Percentiles rank a stretch among this genome's conserved stretches.
Conservation (phyloP, 2,329 filamentous ascomycete species). For the Beauveria sp. region DNA sequence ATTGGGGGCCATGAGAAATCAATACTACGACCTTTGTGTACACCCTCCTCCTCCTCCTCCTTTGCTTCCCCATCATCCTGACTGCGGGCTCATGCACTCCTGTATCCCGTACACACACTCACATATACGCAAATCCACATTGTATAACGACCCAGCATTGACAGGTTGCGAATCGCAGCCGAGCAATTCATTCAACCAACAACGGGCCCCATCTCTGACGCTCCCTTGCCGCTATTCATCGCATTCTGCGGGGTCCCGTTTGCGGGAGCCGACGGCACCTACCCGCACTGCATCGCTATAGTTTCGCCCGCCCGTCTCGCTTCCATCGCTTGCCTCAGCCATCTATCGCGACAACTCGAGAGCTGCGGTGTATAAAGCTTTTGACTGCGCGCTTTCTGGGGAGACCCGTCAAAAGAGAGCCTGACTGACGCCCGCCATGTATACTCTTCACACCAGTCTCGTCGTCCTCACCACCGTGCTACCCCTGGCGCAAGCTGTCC, state of each 20-base stretch:
- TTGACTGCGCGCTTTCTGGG: neutral
- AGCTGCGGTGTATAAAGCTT: neutral
- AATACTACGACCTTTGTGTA: neutral
- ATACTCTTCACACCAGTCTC: slow-evolving; percentile 16
- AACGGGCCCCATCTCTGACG: slow-evolving; percentile 2
- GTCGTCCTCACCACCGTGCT: slow-evolving; percentile 15
- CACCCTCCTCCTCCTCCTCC: neutral
- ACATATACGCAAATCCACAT: neutral
- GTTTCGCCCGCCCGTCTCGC: neutral
- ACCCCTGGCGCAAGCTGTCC: slow-evolving; percentile 24
- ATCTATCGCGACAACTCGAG: neutral
- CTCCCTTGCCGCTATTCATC: neutral
- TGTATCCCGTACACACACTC: neutral
- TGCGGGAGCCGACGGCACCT: neutral
- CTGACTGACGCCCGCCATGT: slow-evolving; percentile 6
- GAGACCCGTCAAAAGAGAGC: neutral
- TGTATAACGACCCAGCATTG: neutral
- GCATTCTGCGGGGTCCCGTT: neutral
- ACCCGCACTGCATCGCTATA: neutral
- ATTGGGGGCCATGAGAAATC: neutral
- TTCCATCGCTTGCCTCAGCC: neutral
- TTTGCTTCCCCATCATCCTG: neutral
- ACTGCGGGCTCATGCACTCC: neutral
- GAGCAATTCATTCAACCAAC: neutral
- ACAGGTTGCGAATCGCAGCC: neutral